Evolutionary conservation across 2,329 filamentous ascomycete species (phyloP).

Genomic region (Penicillium vulpinum): DNA sequence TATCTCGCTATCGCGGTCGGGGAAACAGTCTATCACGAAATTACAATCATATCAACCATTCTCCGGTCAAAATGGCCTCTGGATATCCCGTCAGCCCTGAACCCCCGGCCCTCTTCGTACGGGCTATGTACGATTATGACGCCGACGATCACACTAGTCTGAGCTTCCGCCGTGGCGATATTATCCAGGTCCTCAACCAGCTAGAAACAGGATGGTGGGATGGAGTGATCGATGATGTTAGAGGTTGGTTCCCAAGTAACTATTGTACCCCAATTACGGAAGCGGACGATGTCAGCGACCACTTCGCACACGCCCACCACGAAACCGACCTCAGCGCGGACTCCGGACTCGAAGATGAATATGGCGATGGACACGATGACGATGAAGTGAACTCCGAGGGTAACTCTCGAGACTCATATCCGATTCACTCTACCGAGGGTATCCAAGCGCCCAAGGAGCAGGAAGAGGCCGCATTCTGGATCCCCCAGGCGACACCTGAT

Average conservation of each 20-base stretch:
- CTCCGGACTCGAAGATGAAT: conserved; percentile 59
- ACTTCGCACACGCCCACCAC: conserved; percentile 56
- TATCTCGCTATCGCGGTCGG: conserved; percentile 32
- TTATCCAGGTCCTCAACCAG: conserved; percentile 98
- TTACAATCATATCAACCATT: conserved; percentile 21
- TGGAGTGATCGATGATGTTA: conserved; percentile 92
- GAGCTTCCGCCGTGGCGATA: conserved; percentile 94
- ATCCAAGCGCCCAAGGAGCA: conserved; percentile 60
- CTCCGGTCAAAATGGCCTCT: conserved; percentile 34
- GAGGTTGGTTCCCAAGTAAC: conserved; percentile 99
- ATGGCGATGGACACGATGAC: conserved; percentile 61
- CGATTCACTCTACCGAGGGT: conserved; percentile 68
- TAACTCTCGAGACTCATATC: conserved; percentile 62
- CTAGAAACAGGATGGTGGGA: conserved; percentile 99
- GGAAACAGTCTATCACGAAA: conserved; percentile 31
- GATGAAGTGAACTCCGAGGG: conserved; percentile 69
- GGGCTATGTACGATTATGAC: conserved; percentile 96
- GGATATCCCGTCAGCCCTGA: conserved; percentile 41
- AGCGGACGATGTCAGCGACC: conserved; percentile 69
- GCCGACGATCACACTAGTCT: conserved; percentile 95
- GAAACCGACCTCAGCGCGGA: conserved; percentile 55
- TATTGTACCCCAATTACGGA: conserved; percentile 87
- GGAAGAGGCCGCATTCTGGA: conserved; percentile 95
- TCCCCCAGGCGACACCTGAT: conserved; percentile 92
- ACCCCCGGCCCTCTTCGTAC: conserved; percentile 72